phyloP scores from a whole-genome alignment of 2,329 filamentous ascomycete genomes.

The Metarhizium brunneum region DNA sequence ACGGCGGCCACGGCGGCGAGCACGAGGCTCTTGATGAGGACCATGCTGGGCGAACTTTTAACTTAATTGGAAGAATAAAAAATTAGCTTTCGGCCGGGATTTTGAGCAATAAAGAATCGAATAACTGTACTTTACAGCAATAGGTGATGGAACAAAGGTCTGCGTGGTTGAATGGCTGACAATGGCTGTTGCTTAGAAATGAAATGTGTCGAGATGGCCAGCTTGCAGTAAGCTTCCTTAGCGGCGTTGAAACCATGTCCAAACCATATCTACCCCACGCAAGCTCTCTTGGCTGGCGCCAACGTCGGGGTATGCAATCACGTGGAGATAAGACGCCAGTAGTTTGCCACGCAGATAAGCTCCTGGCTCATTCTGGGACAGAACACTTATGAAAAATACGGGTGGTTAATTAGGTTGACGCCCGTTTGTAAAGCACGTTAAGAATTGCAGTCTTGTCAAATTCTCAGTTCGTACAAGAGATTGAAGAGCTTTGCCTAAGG shows the following conservation, averaged over 20 bases:
- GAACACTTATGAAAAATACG: no score
- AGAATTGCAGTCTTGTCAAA: no score
- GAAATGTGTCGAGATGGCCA: conserved; percentile 17
- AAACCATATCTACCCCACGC: not conserved
- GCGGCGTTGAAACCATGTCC: not conserved
- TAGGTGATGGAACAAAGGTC: not conserved
- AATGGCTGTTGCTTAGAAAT: conserved; percentile 11
- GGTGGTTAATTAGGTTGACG: no score
- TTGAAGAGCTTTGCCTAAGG: no score
- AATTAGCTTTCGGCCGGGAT: not conserved
- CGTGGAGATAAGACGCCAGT: conserved; percentile 13
- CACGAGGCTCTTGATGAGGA: conserved; percentile 51
- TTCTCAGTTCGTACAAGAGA: no score
- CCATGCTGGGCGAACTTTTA: conserved; percentile 31
- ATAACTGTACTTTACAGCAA: not conserved
- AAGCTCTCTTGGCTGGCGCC: not conserved
- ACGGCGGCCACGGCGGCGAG: conserved; percentile 44
- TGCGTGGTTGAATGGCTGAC: not conserved
- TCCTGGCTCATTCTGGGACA: no score
- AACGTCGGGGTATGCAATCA: conserved; percentile 1
- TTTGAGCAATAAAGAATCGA: not conserved
- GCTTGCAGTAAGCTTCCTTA: conserved; percentile 15
- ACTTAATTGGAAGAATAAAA: not conserved
- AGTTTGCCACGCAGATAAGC: not conserved
- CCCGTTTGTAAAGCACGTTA: no score